Evolutionary conservation across 345 rosid genomes (phyloP), one percentile per base, ranked within the genome.

Genomic region (Erucastrum elatum): DNA sequence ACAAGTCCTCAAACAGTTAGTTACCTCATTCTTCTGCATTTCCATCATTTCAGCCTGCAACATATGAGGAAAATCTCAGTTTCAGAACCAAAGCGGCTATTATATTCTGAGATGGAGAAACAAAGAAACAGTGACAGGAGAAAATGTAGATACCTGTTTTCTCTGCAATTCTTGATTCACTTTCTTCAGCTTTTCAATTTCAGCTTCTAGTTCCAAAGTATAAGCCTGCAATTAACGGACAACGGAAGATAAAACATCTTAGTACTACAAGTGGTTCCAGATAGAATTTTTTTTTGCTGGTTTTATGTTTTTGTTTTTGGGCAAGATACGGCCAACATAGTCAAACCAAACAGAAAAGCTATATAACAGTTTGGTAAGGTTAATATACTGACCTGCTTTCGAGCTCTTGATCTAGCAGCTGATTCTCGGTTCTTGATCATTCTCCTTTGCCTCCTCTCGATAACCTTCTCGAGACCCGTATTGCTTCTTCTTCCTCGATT

Each of bases 371-470:
- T 21, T 53, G 12, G 58, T 56, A 15, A 39, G 39, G 53, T 6
- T 17, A 34, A 4, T 33, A 55, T 27, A 65, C 64, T 82, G 68
- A 93, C 99, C 99, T 95, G 99, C 86, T 95, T 95, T 64, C 99
- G 97, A 83, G 97, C 97, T 75, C 99, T 82, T 61, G 98, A 95
- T 80, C 97, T 90, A 31, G 98, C 96, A 82, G 99, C 99, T 8
- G 99, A 95, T 77, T 95, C 98, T 65, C 99, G 85, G 77, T 95
- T 95, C 82, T 95, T 95, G 66, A 95, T 93, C 99, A 95, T 95
- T 85, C 99, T 90, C 81, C 89, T 86, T 72, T 95, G 99, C 88
- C 98, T 90, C 82, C 99, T 89, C 83, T 93, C 96, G 60, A 88
- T 90, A 41, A 93, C 98, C 85, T 90, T 95, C 90, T 93, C 99